These are phyloP conservation scores for Colletotrichum lentis DNA, from an alignment of 2,329 filamentous ascomycete genomes.

Conservation along the genomic window DNA sequence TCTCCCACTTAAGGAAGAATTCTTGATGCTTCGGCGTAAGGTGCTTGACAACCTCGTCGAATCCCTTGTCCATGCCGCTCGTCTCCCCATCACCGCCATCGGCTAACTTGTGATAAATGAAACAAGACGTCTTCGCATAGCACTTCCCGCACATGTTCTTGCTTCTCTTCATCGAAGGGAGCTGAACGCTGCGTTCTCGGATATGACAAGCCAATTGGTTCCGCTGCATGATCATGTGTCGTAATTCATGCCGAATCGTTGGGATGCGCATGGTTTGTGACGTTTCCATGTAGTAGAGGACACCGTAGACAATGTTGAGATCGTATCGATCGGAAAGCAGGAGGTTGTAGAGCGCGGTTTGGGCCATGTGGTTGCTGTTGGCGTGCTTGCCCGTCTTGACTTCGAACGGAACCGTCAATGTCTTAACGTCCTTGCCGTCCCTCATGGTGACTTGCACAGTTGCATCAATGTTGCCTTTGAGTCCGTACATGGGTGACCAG, in stretches of 20 bases:
- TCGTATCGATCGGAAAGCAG: slow-evolving; percentile 94
- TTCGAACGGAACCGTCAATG: slow-evolving; percentile 89
- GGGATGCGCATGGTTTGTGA: slow-evolving; percentile 87
- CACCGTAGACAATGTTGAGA: slow-evolving; percentile 86
- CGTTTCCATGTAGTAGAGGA: slow-evolving; percentile 94
- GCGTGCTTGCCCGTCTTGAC: slow-evolving; percentile 92
- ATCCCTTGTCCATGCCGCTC: slow-evolving; percentile 82
- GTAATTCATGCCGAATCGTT: slow-evolving; percentile 83
- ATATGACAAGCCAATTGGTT: slow-evolving; percentile 89
- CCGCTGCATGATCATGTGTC: slow-evolving; percentile 96
- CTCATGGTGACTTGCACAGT: slow-evolving; percentile 88
- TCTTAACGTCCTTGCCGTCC: slow-evolving; percentile 71
- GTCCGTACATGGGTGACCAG: slow-evolving; percentile 96
- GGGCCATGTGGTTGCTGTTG: slow-evolving; percentile 84
- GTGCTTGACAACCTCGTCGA: slow-evolving; percentile 80
- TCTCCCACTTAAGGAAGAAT: slow-evolving; percentile 96
- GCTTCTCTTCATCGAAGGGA: slow-evolving; percentile 87
- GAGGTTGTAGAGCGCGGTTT: slow-evolving; percentile 93
- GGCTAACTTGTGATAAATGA: slow-evolving; percentile 89
- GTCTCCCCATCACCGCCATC: slow-evolving; percentile 84
- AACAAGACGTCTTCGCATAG: slow-evolving; percentile 90
- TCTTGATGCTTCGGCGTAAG: slow-evolving; percentile 76
- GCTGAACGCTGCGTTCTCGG: slow-evolving; percentile 77
- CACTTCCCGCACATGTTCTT: slow-evolving; percentile 84
- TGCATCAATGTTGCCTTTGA: slow-evolving; percentile 98